phyloP scores from a whole-genome alignment of 140 eudicot genomes.

The Oenanthe javanica region DNA sequence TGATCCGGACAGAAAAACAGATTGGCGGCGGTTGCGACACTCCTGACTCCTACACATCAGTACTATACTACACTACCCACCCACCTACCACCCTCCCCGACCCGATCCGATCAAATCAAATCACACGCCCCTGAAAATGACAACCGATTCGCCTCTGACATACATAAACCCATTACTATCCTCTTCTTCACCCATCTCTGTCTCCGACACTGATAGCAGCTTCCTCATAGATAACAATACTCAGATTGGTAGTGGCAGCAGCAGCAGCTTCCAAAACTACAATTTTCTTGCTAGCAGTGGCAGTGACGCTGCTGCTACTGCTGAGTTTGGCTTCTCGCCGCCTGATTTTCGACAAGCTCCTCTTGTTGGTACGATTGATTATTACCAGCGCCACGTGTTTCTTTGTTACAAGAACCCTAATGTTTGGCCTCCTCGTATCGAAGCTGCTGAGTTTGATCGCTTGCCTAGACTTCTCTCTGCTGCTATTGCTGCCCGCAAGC shows the following conservation, averaged over 20 bases:
- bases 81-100: too few relatives aligned
- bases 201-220: constrained; percentile 27
- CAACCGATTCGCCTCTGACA: constrained; percentile 15
- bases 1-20: background rate
- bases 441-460: constrained; percentile 95
- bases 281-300: constrained; percentile 33
- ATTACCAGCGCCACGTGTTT: constrained; percentile 74
- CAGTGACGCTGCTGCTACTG: constrained; percentile 46
- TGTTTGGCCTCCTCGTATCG: constrained; percentile 87
- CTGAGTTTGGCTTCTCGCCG: constrained; percentile 63
- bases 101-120: background rate
- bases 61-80: background rate
- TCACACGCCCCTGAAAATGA: background rate
- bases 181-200: constrained; percentile 55
- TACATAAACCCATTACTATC: constrained; percentile 31
- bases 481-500: constrained; percentile 54
- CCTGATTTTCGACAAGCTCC: constrained; percentile 60
- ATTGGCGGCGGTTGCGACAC: background rate
- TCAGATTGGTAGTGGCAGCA: constrained; percentile 75
- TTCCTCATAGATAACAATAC: constrained; percentile 35
- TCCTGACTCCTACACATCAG: background rate
- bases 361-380: constrained; percentile 63
- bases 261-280: constrained; percentile 86
- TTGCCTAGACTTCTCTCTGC: constrained; percentile 86
- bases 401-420: constrained; percentile 90